phyloP scores from a whole-genome alignment of 306 rosid genomes.

The Lupinus albus region DNA sequence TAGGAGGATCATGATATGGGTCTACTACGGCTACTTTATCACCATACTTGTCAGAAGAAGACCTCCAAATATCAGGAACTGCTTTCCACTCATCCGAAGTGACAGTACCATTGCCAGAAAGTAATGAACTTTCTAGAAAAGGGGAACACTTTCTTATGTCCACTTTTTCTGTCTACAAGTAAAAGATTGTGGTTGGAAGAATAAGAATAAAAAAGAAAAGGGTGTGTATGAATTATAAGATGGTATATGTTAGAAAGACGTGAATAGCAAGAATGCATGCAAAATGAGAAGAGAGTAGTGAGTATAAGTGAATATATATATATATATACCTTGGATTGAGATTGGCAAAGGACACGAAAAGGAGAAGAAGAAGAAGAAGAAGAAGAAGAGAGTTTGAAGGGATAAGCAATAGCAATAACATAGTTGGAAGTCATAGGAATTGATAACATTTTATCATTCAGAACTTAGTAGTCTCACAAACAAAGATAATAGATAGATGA shows the following conservation, averaged over 20 bases:
- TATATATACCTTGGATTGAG: constrained; percentile 44
- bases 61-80: constrained; percentile 96
- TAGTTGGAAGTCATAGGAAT: constrained; percentile 19
- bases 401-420: no score
- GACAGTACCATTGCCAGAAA: constrained; percentile 44
- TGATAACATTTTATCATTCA: constrained; percentile 29
- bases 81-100: constrained; percentile 77
- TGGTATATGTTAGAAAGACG: neutral
- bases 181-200: constrained; percentile 29
- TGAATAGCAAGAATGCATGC: constrained; percentile 4
- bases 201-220: neutral
- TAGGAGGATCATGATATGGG: constrained; percentile 86
- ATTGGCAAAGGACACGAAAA: constrained; percentile 41
- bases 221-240: no score
- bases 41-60: constrained; percentile 83
- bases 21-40: constrained; percentile 72
- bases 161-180: constrained; percentile 52
- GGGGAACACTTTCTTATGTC: constrained; percentile 81
- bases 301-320: no score
- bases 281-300: no score
- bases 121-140: constrained; percentile 67
- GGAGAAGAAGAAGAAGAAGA: constrained; percentile 35
- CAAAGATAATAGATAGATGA: no score
- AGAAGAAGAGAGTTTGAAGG: constrained; percentile 32
- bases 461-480: no score